These are phyloP conservation scores for Aspergillus conjunctus DNA, from an alignment of 495 filamentous ascomycete species.

Conservation along the genomic window DNA sequence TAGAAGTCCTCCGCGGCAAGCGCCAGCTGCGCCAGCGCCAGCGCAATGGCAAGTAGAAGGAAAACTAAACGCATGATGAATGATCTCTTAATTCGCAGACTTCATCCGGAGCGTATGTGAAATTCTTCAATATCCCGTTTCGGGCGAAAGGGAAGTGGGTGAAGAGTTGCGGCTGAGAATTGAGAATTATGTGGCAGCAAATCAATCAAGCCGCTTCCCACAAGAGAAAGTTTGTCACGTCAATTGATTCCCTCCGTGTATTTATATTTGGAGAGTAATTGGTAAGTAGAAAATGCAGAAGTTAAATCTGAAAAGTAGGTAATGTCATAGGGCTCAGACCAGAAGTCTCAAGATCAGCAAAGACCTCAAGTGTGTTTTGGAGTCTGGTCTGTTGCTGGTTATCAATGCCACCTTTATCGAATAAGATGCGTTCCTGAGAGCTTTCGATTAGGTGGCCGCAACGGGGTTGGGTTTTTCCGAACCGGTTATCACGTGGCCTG, in stretches of 20 bases:
- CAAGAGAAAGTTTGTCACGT: not conserved
- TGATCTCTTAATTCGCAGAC: not conserved
- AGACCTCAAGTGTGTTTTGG: constrained; percentile 18
- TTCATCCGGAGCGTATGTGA: not conserved
- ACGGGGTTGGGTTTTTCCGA: constrained; percentile 19
- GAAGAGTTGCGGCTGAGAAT: not conserved
- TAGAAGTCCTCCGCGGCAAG: constrained; percentile 85
- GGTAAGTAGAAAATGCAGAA: not conserved
- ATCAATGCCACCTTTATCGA: not conserved
- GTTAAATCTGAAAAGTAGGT: not conserved
- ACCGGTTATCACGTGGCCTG: constrained; percentile 19
- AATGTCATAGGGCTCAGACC: not conserved
- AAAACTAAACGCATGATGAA: constrained; percentile 29
- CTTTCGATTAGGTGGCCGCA: constrained; percentile 26
- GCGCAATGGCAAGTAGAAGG: constrained; percentile 24
- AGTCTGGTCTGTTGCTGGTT: not conserved
- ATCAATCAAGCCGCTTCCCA: not conserved
- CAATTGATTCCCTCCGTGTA: not conserved
- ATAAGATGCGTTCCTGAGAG: constrained; percentile 7
- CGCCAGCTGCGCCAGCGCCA: constrained; percentile 53
- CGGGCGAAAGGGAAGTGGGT: not conserved
- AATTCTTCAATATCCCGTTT: not conserved
- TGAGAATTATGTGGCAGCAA: not conserved
- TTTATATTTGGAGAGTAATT: not conserved
- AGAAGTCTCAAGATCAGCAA: constrained; percentile 23